Conservation (phyloP, 495 filamentous ascomycete genomes). For the Xylaria scruposa region DNA sequence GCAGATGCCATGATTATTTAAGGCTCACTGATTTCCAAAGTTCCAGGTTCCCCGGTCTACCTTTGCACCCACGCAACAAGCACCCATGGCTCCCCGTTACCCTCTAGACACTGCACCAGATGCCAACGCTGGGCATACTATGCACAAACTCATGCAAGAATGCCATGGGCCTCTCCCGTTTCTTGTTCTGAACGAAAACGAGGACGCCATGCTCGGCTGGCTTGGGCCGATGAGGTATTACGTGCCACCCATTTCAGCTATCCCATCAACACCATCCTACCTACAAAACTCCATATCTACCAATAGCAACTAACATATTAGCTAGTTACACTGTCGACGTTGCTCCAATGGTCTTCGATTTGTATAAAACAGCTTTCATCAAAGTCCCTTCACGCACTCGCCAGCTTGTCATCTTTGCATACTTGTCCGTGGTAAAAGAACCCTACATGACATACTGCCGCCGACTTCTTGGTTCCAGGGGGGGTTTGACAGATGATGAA, state of each 20-base stretch:
- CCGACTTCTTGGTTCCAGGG: conserved; percentile 5
- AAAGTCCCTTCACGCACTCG: conserved; percentile 20
- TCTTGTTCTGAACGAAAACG: background rate
- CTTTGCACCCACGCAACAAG: conserved; percentile 2
- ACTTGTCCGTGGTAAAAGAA: conserved; percentile 17
- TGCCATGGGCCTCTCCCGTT: background rate
- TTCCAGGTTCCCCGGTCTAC: background rate
- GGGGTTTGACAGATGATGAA: conserved; percentile 17
- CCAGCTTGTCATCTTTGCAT: conserved; percentile 27
- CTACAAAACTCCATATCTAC: background rate
- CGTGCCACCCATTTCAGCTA: background rate
- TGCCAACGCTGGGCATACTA: background rate
- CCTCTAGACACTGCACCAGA: conserved; percentile 21
- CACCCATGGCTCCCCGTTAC: conserved; percentile 20
- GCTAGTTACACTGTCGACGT: conserved; percentile 1
- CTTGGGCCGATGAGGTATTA: background rate
- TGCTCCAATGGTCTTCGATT: conserved; percentile 8
- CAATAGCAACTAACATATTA: background rate
- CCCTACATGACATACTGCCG: conserved; percentile 26
- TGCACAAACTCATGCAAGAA: conserved; percentile 18
- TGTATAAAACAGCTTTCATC: conserved; percentile 1
- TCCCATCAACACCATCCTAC: background rate
- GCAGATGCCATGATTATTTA: conserved; percentile 1
- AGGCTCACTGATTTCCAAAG: background rate
- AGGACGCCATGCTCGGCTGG: background rate